Evolutionary conservation across 2,329 filamentous ascomycete species (phyloP), one percentile per base, ranked within the genome.

Genomic region (Talaromyces islandicus): DNA sequence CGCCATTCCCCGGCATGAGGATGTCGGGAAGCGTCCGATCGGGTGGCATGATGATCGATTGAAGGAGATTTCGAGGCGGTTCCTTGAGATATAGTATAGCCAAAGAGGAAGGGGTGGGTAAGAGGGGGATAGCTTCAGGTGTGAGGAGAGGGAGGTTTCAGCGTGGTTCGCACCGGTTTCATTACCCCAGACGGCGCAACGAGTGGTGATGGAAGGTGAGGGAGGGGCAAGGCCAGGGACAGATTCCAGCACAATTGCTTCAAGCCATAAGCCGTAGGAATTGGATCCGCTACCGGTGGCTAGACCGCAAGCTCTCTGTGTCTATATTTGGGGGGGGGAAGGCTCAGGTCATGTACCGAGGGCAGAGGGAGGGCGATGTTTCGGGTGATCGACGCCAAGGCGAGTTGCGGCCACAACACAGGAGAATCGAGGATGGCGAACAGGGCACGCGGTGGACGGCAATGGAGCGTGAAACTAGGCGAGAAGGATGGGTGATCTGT

Each of bases 1-100:
- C 70, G 60, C 73, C 71, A 63, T 77, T 74, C 64, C 75, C 75
- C 64, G 75, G 74, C 66, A 77, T 71, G 66, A 77, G 70, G 67
- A 73, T 76, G 64, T 75, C 71, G 65, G 75, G 75, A 60, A 74
- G 62, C 63, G 74, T 71, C 66, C 74, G 74, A 69, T 73, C 71
- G 67, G 75, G 71, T 72, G 74, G 71, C 75, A 77, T 77, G 60
- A 69, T 70, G 70, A 65, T 43, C 57, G 56, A 30, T 12, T 54
- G 41, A 43, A 56, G n/a, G 32, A 43, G 12, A 19, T 19, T 54
- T 48, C 19, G 50, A 19, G 24, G 35, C 43, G 6, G 27, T 29
- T 25, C 29, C 55, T 25, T 6, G 27, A 24, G 5, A 4, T 50
- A 25, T 25, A 17, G 14, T 51, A 35, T 54, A 56, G 10, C 25